These are phyloP conservation scores for Saccharomycopsis guyanensis DNA, from an alignment of 805 yeast species.

Conservation along the genomic window DNA sequence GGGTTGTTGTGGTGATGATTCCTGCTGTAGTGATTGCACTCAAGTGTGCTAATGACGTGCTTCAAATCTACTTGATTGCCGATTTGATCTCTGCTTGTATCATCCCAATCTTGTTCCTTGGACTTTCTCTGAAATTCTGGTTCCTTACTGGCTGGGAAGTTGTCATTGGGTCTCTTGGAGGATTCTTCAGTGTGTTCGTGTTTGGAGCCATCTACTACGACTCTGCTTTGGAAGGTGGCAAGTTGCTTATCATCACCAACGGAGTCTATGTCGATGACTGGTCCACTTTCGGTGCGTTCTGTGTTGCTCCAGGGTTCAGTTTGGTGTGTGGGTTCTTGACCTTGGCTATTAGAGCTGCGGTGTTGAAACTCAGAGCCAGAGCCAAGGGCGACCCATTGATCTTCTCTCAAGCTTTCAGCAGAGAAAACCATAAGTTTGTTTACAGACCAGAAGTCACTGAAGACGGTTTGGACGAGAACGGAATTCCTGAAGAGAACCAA, in stretches of 20 bases:
- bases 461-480: constrained; percentile 15
- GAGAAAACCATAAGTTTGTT: constrained; percentile 14
- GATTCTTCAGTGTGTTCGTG: constrained; percentile 68
- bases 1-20: constrained; percentile 72
- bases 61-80: constrained; percentile 84
- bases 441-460: constrained; percentile 19
- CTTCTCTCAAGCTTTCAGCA: constrained; percentile 16
- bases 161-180: constrained; percentile 77
- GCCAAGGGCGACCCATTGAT: constrained; percentile 21
- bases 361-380: constrained; percentile 29
- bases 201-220: constrained; percentile 78
- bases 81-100: constrained; percentile 84
- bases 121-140: constrained; percentile 59
- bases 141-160: constrained; percentile 75
- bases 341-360: constrained; percentile 41
- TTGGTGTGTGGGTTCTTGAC: constrained; percentile 47
- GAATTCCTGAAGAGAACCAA: constrained; percentile 7
- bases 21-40: constrained; percentile 84
- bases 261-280: constrained; percentile 81
- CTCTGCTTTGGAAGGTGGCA: constrained; percentile 68
- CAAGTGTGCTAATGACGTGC: constrained; percentile 70
- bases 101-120: constrained; percentile 77
- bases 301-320: constrained; percentile 82
- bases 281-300: constrained; percentile 94
- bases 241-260: constrained; percentile 62